Evolutionary conservation across 2,329 filamentous ascomycete genomes (phyloP).

Genomic region (Pseudogymnoascus verrucosus): DNA sequence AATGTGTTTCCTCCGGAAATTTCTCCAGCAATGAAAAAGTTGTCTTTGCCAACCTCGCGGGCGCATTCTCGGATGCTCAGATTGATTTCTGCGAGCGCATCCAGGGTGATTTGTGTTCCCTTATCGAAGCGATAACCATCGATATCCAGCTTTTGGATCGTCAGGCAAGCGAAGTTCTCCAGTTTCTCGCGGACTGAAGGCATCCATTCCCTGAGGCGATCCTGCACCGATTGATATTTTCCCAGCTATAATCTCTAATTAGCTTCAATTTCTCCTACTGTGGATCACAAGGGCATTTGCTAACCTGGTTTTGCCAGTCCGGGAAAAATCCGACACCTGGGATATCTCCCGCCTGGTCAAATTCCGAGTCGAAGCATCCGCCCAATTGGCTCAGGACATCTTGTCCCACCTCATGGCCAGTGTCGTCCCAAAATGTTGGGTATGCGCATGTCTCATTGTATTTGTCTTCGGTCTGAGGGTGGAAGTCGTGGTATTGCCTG

Average conservation of each 20-base stretch:
- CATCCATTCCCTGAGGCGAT: constrained; percentile 56
- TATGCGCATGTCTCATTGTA: constrained; percentile 48
- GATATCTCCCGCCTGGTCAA: constrained; percentile 43
- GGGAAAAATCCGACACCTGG: constrained; percentile 23
- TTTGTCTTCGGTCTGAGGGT: constrained; percentile 33
- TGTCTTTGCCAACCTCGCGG: constrained; percentile 45
- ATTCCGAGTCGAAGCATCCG: constrained; percentile 43
- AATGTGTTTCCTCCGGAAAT: constrained; percentile 54
- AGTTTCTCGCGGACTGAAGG: constrained; percentile 48
- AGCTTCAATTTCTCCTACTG: constrained; percentile 51
- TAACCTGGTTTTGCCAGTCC: constrained; percentile 5
- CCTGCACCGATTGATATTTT: constrained; percentile 59
- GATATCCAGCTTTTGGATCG: constrained; percentile 52
- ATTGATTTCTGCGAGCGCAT: constrained; percentile 51
- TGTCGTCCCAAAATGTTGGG: constrained; percentile 53
- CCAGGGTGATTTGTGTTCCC: constrained; percentile 54
- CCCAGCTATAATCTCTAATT: constrained; percentile 55
- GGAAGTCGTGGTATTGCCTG: constrained; percentile 50
- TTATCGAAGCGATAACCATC: constrained; percentile 62
- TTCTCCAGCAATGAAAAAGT: constrained; percentile 57
- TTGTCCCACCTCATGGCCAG: constrained; percentile 47
- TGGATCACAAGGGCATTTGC: not conserved
- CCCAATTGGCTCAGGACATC: constrained; percentile 32
- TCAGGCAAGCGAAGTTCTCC: constrained; percentile 53
- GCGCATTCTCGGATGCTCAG: constrained; percentile 50